These are phyloP conservation scores for Pontederia paniculata DNA, from an alignment of 176 grass and related monocot species.

Conservation along the genomic window DNA sequence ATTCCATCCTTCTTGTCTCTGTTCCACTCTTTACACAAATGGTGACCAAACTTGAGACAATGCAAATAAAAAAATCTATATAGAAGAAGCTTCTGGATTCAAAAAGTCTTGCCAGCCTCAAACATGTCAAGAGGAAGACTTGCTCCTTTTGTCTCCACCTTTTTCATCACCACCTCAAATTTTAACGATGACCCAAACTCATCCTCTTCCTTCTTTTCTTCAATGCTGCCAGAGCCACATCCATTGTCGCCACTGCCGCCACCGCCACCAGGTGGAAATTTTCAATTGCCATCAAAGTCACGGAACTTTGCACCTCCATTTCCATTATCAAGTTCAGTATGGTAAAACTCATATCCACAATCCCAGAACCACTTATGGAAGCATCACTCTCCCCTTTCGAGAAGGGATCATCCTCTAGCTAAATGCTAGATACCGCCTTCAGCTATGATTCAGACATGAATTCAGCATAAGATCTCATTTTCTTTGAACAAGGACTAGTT, in stretches of 20 bases:
- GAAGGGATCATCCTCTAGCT: neutral
- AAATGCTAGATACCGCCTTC: neutral
- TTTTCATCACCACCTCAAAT: constrained; percentile 45
- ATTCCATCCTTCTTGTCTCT: too few species aligned
- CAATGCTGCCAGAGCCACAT: neutral
- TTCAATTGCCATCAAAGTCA: constrained; percentile 20
- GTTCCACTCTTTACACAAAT: too few species aligned
- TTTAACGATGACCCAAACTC: constrained; percentile 59
- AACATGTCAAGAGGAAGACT: constrained; percentile 64
- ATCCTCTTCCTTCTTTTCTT: constrained; percentile 26
- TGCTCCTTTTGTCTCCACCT: constrained; percentile 34
- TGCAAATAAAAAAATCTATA: constrained; percentile 69
- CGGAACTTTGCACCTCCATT: neutral
- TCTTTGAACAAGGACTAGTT: neutral
- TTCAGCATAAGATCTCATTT: neutral
- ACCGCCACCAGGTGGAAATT: constrained; percentile 15
- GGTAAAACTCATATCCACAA: neutral
- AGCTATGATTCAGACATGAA: neutral
- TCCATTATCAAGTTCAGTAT: constrained; percentile 5
- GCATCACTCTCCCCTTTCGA: neutral
- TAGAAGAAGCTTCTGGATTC: constrained; percentile 54
- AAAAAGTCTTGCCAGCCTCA: constrained; percentile 43
- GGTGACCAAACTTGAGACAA: too few species aligned
- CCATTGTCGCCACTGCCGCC: neutral
- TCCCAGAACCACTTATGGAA: neutral